Conservation (phyloP, 345 rosid species). For the Lepidium didymum region DNA sequence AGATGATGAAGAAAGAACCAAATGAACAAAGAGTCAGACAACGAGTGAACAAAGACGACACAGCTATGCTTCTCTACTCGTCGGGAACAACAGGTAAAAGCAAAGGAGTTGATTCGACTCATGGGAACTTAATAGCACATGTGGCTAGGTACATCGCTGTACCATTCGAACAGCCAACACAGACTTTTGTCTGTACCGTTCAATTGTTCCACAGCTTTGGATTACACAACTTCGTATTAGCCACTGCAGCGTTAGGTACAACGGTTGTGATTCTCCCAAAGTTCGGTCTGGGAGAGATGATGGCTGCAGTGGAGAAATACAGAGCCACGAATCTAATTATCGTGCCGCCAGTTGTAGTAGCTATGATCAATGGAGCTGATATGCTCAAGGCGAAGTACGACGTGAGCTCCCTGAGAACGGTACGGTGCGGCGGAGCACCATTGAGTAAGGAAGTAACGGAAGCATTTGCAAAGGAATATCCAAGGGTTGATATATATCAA, state of each 20-base stretch:
- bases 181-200: slow-evolving; percentile 53
- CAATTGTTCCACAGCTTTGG: slow-evolving; percentile 87
- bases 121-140: slow-evolving; percentile 59
- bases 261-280: slow-evolving; percentile 52
- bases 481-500: slow-evolving; percentile 46
- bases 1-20: slow-evolving; percentile 13
- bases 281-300: slow-evolving; percentile 58
- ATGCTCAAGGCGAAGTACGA: slow-evolving; percentile 42
- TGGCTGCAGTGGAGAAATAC: slow-evolving; percentile 44
- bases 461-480: slow-evolving; percentile 51
- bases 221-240: slow-evolving; percentile 47
- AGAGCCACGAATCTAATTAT: slow-evolving; percentile 46
- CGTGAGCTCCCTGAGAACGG: slow-evolving; percentile 45
- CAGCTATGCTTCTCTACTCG: slow-evolving; percentile 72
- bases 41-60: slow-evolving; percentile 54
- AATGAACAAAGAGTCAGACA: slow-evolving; percentile 30
- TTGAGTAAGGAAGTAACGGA: slow-evolving; percentile 67
- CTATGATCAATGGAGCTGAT: slow-evolving; percentile 49
- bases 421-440: slow-evolving; percentile 76
- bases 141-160: slow-evolving; percentile 44
- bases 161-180: slow-evolving; percentile 44
- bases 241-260: slow-evolving; percentile 49
- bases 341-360: slow-evolving; percentile 63
- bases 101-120: slow-evolving; percentile 76
- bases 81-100: slow-evolving; percentile 85